Conservation (phyloP, 495 filamentous ascomycete genomes). For the Schizothecium vesticola region DNA sequence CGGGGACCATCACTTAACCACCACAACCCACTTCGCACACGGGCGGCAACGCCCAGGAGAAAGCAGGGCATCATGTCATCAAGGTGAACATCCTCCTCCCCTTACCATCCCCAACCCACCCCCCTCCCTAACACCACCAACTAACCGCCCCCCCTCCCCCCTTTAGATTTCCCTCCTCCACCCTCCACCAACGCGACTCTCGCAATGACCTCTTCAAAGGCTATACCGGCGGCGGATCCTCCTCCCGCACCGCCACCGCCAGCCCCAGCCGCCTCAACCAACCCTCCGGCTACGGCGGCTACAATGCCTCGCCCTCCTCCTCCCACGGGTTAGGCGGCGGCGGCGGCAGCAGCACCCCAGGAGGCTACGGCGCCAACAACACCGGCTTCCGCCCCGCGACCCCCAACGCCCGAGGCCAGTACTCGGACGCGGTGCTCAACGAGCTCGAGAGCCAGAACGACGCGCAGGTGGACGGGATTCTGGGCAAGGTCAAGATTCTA, state of each 20-base stretch:
- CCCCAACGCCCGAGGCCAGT: slow-evolving; percentile 83
- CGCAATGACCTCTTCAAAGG: slow-evolving; percentile 83
- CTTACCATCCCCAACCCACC: not conserved
- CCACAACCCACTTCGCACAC: not conserved
- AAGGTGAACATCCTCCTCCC: not conserved
- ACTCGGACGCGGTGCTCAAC: slow-evolving; percentile 85
- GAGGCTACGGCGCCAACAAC: slow-evolving; percentile 9
- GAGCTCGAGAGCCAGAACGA: slow-evolving; percentile 97
- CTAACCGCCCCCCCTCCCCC: not conserved
- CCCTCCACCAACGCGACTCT: slow-evolving; percentile 77
- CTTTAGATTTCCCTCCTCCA: slow-evolving; percentile 53
- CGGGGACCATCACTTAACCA: not conserved
- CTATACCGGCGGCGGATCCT: slow-evolving; percentile 59
- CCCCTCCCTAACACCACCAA: not conserved
- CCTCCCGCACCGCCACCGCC: slow-evolving; percentile 46
- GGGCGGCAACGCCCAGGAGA: not conserved
- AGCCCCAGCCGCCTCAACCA: slow-evolving; percentile 42
- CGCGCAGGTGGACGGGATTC: slow-evolving; percentile 79
- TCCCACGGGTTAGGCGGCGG: slow-evolving; percentile 12
- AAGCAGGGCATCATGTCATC: slow-evolving; percentile 1
- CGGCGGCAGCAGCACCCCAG: slow-evolving; percentile 15
- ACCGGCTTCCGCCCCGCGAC: slow-evolving; percentile 57
- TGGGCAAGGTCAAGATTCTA: slow-evolving; percentile 82
- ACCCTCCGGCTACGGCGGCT: slow-evolving; percentile 48
- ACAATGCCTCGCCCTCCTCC: slow-evolving; percentile 13